A percentile compares a stretch with the other conserved stretches of the same genome.
Evolutionary conservation across 2,329 filamentous ascomycete genomes (phyloP).

Genomic region (Stachybotrys echinatus): DNA sequence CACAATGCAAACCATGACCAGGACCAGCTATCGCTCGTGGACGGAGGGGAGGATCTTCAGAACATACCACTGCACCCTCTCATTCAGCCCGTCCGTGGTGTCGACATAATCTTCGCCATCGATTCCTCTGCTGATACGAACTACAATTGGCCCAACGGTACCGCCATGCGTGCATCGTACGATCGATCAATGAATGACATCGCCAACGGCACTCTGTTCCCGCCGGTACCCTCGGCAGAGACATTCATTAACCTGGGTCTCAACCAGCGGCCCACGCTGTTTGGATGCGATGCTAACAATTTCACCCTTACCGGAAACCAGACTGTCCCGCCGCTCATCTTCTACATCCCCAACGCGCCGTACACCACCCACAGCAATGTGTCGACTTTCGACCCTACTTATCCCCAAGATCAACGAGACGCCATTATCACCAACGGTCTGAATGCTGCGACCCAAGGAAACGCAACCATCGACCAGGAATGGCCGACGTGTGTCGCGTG

Average conservation of each 20-base stretch:
- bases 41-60: constrained; percentile 72
- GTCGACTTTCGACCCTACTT: constrained; percentile 63
- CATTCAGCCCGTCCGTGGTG: constrained; percentile 63
- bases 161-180: constrained; percentile 68
- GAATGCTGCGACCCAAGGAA: constrained; percentile 71
- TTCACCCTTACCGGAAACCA: constrained; percentile 15
- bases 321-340: constrained; percentile 53
- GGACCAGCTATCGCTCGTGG: constrained; percentile 63
- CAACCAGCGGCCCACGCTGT: constrained; percentile 72
- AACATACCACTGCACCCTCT: constrained; percentile 77
- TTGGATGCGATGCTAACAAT: constrained; percentile 60
- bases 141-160: constrained; percentile 71
- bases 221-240: constrained; percentile 65
- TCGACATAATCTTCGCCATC: constrained; percentile 78
- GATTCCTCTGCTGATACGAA: constrained; percentile 71
- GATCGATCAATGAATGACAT: constrained; percentile 45
- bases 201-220: constrained; percentile 53
- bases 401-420: constrained; percentile 60
- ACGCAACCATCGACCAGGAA: constrained; percentile 61
- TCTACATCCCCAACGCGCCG: constrained; percentile 79
- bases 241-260: constrained; percentile 74
- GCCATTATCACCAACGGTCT: constrained; percentile 76
- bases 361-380: constrained; percentile 69
- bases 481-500: constrained; percentile 81
- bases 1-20: constrained; percentile 52